A percentile compares a stretch with the other conserved stretches of the same genome.
Conservation (phyloP, 306 rosid species). For the Pyrus pyrifolia region DNA sequence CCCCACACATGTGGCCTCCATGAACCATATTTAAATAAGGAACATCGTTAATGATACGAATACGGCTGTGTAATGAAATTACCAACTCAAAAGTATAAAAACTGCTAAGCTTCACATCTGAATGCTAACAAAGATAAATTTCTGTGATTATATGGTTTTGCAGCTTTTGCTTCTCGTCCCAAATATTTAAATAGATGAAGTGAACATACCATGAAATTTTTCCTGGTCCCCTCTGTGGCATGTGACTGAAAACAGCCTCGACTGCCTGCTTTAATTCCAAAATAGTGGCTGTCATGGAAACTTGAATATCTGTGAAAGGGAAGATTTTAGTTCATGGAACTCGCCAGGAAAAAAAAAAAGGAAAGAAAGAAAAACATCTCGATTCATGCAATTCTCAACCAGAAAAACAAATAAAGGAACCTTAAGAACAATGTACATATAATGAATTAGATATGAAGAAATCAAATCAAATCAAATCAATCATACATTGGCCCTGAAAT, state of each 20-base stretch:
- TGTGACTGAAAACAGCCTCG: conserved; percentile 55
- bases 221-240: conserved; percentile 67
- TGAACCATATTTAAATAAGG: conserved; percentile 10
- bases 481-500: not conserved
- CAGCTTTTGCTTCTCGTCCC: not conserved
- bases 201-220: conserved; percentile 71
- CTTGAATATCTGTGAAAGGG: conserved; percentile 53
- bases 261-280: conserved; percentile 61
- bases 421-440: too few species aligned
- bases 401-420: not conserved
- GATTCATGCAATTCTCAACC: not conserved
- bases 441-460: not conserved
- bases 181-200: not conserved
- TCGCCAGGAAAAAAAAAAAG: not conserved
- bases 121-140: not conserved
- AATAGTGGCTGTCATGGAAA: conserved; percentile 56
- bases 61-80: not conserved
- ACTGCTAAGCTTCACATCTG: not conserved
- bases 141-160: not conserved
- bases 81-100: not conserved
- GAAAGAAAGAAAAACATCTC: not conserved
- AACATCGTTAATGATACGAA: not conserved
- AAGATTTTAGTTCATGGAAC: conserved; percentile 8
- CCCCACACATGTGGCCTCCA: conserved; percentile 86
- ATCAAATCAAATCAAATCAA: not conserved